Evolutionary conservation across 257 asterid genomes (phyloP).

Genomic region (Nyctanthes arbortristis): DNA sequence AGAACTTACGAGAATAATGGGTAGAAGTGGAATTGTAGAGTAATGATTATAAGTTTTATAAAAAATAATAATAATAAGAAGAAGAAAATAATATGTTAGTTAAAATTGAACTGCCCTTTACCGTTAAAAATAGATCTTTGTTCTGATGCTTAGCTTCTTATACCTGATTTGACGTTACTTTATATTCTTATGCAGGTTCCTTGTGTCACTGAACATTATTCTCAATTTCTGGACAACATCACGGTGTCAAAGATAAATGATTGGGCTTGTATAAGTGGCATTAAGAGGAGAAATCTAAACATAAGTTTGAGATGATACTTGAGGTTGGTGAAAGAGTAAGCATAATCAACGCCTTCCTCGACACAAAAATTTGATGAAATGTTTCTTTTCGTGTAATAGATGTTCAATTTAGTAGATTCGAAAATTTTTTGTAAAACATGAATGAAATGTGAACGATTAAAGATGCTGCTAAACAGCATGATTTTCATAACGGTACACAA

Average conservation of each 20-base stretch:
- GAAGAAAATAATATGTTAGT: not conserved
- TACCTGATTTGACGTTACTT: conserved; percentile 4
- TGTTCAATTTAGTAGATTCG: not conserved
- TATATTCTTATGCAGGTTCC: conserved; percentile 54
- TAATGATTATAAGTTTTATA: not conserved
- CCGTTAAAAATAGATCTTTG: too few species aligned
- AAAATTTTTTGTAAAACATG: not conserved
- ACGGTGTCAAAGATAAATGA: conserved; percentile 62
- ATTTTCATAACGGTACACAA: too few species aligned
- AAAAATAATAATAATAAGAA: not conserved
- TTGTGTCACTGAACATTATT: conserved; percentile 51
- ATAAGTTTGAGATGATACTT: conserved; percentile 14
- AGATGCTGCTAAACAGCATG: too few species aligned
- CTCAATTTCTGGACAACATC: conserved; percentile 58
- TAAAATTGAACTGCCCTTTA: not conserved
- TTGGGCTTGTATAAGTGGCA: conserved; percentile 89
- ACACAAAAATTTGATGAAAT: not conserved
- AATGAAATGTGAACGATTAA: too few species aligned
- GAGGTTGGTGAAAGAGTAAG: not conserved
- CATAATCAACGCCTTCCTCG: not conserved
- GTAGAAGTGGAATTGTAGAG: not conserved
- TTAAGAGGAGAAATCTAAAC: conserved; percentile 39
- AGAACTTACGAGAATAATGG: not conserved
- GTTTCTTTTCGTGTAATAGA: not conserved
- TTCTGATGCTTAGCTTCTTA: not conserved